These are phyloP conservation scores for Agastache rugosa DNA, from an alignment of 257 asterid species.

Conservation along the genomic window DNA sequence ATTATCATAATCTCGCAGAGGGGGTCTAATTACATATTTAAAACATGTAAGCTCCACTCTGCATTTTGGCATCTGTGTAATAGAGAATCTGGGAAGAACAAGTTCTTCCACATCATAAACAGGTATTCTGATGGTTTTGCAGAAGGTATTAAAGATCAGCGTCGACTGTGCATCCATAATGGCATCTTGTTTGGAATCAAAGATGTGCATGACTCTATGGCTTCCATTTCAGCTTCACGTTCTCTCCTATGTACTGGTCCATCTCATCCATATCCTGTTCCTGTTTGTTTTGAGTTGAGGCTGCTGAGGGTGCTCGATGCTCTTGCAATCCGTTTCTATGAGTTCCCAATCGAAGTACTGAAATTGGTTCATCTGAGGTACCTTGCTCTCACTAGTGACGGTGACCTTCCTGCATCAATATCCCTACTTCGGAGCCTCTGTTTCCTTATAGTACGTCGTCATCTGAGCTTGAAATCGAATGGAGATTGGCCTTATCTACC, in stretches of 20 bases:
- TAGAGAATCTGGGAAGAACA: not conserved
- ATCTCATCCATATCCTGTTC: not conserved
- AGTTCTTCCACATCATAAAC: not conserved
- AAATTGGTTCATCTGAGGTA: not conserved
- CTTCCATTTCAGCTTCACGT: not conserved
- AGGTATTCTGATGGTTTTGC: not conserved
- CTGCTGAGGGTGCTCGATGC: not conserved
- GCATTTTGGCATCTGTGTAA: not conserved
- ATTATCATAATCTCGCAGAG: not conserved
- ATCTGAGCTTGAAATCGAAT: not conserved
- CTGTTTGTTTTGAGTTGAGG: not conserved
- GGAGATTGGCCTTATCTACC: not conserved
- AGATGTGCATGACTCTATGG: constrained; percentile 9
- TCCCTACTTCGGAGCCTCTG: not conserved
- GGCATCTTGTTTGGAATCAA: not conserved
- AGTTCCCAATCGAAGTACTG: not conserved
- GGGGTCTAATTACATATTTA: not conserved
- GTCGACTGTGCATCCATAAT: not conserved
- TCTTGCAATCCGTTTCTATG: not conserved
- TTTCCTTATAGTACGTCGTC: not conserved
- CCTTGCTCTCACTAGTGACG: not conserved
- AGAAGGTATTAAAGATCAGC: not conserved
- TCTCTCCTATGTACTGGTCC: not conserved
- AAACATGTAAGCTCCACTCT: not conserved
- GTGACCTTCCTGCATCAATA: not conserved